Base-by-base conservation (phyloP, 352 stramenopile species). In the Phytophthora quininea region DNA sequence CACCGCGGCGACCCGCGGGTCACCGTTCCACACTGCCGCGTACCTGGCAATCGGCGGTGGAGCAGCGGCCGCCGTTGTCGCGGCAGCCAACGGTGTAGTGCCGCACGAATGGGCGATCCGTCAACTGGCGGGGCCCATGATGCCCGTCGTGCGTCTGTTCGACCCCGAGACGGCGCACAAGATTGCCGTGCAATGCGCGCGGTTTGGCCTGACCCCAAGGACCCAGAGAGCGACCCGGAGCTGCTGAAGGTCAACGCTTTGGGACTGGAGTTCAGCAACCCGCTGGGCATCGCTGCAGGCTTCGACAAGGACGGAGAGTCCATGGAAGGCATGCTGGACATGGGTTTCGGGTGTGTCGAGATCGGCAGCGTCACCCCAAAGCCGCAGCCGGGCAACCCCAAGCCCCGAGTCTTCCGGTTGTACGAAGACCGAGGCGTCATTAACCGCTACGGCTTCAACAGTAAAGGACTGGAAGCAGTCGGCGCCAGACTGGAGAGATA, bases 361-460 rank as follows among this genome's bases (percentile, higher is more conserved):
- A 97, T 99, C 71, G 97, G 91, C 32, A 94, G 86, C 54, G 96
- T 99, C 24, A 99, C 96, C 14, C 96, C 96, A 0, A 66, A 96
- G 69, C 93, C 96, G 7, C 97, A 90, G 76, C 75, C 85, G 8
- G 97, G 97, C 11, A 99, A 99, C 83, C 76, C 92, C 9, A 97
- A 97, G 71, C 97, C 97, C 15, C 88, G 97, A 49, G 97, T 99
- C 74, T 99, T 99, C 74, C 88, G 96, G n/a, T 71, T 99, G 35
- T 57, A 73, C 3, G 95, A 99, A 69, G 96, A 99, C 74, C 67
- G 79, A 19, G 97, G 81, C 6, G 92, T 99, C 33, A 99, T 99
- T 76, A 99, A 99, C 72, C 88, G 97, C 60, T 99, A 98, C 79
- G 97, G 97, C 42, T 99, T 99, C 77, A 99, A 99, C 86, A 98